Conservation (phyloP, 2,329 filamentous ascomycete genomes). For the Septoria linicola region DNA sequence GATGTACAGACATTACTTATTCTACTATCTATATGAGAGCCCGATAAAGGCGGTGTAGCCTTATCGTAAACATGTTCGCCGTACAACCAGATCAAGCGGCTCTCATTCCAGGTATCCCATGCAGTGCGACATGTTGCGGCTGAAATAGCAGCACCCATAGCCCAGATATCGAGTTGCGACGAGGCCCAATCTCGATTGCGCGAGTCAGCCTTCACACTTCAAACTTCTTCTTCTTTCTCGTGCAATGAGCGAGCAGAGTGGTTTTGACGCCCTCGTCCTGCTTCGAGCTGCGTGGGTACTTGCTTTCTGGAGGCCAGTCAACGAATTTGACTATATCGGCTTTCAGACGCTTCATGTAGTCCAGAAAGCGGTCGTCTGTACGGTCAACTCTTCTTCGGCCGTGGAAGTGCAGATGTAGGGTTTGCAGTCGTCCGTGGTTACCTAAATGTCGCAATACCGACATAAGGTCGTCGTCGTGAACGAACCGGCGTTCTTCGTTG, state of each 20-base stretch:
- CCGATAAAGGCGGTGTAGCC: too few relatives aligned
- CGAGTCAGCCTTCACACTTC: slow-evolving; percentile 18
- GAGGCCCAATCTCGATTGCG: slow-evolving; percentile 7
- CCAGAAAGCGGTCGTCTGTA: slow-evolving; percentile 46
- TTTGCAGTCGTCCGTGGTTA: slow-evolving; percentile 44
- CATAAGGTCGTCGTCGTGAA: slow-evolving; percentile 49
- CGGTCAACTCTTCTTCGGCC: slow-evolving; percentile 40
- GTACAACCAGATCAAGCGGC: too few relatives aligned
- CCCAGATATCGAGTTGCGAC: too few relatives aligned
- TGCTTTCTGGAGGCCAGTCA: slow-evolving; percentile 31
- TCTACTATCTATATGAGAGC: too few relatives aligned
- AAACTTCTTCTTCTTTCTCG: slow-evolving; percentile 29
- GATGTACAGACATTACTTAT: too few relatives aligned
- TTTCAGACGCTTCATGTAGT: slow-evolving; percentile 46
- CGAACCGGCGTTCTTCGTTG: slow-evolving; percentile 49
- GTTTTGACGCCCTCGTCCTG: slow-evolving; percentile 36
- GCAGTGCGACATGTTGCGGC: too few relatives aligned
- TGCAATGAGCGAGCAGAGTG: slow-evolving; percentile 32
- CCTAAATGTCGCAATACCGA: slow-evolving; percentile 47
- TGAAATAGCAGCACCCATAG: too few relatives aligned
- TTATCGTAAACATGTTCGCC: too few relatives aligned
- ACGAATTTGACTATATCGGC: slow-evolving; percentile 43
- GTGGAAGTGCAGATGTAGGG: slow-evolving; percentile 44
- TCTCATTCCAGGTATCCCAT: too few relatives aligned
- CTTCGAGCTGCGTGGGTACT: slow-evolving; percentile 35